phyloP scores from a whole-genome alignment of 768 basidiomycete genomes.

The Xerocomellus dryophilus region DNA sequence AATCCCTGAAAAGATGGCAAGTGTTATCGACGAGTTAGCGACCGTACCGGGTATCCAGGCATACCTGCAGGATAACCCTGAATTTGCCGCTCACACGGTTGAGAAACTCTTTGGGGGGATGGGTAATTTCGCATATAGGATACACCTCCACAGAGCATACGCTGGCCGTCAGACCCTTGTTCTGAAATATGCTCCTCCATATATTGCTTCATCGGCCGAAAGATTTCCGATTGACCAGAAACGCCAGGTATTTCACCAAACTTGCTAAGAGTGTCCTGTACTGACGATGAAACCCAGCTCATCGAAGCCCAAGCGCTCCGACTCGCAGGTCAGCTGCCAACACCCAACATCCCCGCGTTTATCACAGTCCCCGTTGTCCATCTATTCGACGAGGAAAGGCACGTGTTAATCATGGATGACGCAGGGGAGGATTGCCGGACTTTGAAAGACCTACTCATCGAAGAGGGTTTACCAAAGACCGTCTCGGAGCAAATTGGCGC shows the following conservation, averaged over 20 bases:
- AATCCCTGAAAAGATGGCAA: slow-evolving; percentile 15
- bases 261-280: background rate
- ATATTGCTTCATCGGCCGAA: slow-evolving; percentile 29
- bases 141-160: slow-evolving; percentile 41
- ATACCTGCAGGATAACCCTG: slow-evolving; percentile 46
- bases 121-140: slow-evolving; percentile 57
- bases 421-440: slow-evolving; percentile 39
- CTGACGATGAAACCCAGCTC: slow-evolving; percentile 36
- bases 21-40: slow-evolving; percentile 23
- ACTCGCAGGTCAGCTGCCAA: slow-evolving; percentile 37
- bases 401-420: slow-evolving; percentile 64
- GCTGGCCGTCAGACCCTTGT: slow-evolving; percentile 47
- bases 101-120: slow-evolving; percentile 48
- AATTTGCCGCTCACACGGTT: slow-evolving; percentile 42
- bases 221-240: slow-evolving; percentile 38
- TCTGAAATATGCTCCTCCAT: slow-evolving; percentile 56
- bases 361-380: slow-evolving; percentile 50
- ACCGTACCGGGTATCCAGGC: slow-evolving; percentile 31
- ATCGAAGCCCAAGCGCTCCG: slow-evolving; percentile 49
- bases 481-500: slow-evolving; percentile 46
- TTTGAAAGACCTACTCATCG: slow-evolving; percentile 42
- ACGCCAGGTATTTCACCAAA: slow-evolving; percentile 48
- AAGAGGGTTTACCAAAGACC: slow-evolving; percentile 29
- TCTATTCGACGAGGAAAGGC: slow-evolving; percentile 45
- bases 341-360: slow-evolving; percentile 30